A percentile compares a stretch with the other conserved stretches of the same genome.
These are phyloP conservation scores for Myxozyma lipomycoides DNA, from an alignment of 805 yeast genomes.

Conservation along the genomic window DNA sequence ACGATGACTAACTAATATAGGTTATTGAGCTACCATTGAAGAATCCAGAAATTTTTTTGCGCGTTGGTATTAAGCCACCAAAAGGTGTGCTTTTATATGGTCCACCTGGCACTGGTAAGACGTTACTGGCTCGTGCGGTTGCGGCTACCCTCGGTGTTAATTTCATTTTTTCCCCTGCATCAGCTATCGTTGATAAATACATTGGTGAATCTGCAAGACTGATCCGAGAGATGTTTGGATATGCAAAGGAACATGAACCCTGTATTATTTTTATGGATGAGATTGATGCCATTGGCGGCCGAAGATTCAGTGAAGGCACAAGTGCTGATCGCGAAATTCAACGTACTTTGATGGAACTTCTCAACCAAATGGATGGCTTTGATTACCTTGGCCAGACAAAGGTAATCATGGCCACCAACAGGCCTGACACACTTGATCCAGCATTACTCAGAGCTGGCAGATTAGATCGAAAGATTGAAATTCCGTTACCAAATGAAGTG, in stretches of 20 bases:
- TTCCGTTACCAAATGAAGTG: conserved; percentile 90
- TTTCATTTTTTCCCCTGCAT: conserved; percentile 96
- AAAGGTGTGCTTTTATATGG: conserved; percentile 96
- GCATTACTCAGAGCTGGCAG: conserved; percentile 97
- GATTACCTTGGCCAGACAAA: conserved; percentile 95
- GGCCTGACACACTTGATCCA: conserved; percentile 97
- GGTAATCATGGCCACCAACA: conserved; percentile 98
- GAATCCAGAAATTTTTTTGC: conserved; percentile 89
- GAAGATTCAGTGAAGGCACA: conserved; percentile 96
- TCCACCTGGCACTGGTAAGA: conserved; percentile 98
- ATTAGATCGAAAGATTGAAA: conserved; percentile 93
- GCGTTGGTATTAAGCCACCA: conserved; percentile 98
- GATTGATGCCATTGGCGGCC: conserved; percentile 97
- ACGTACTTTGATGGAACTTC: conserved; percentile 93
- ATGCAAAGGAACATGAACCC: conserved; percentile 96
- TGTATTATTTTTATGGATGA: conserved; percentile 98
- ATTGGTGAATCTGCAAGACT: conserved; percentile 97
- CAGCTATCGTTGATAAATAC: conserved; percentile 96
- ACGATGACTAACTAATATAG: conserved; percentile 8
- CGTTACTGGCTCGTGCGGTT: conserved; percentile 92
- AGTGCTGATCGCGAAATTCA: conserved; percentile 98
- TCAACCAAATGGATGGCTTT: conserved; percentile 98
- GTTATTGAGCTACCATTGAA: conserved; percentile 95
- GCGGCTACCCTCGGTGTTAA: conserved; percentile 99
- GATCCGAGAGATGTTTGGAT: conserved; percentile 96